Evolutionary conservation across 2,329 filamentous ascomycete species (phyloP).

Genomic region (Didymella keratinophila): DNA sequence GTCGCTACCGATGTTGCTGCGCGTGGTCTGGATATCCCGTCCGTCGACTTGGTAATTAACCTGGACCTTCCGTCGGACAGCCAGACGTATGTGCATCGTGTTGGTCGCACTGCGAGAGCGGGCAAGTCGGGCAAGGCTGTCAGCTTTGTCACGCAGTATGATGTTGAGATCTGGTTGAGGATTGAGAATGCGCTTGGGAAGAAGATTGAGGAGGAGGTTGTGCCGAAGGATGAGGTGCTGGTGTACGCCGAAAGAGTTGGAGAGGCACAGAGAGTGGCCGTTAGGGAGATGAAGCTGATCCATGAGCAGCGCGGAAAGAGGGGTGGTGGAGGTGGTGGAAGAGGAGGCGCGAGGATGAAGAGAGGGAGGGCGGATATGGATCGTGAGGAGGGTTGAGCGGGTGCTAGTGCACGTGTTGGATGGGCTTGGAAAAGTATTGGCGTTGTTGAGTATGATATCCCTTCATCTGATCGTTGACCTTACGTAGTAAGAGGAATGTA

Average conservation of each 20-base stretch:
- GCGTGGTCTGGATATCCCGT: constrained; percentile 89
- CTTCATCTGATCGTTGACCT: neutral
- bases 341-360: constrained; percentile 46
- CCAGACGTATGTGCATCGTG: constrained; percentile 90
- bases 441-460: neutral
- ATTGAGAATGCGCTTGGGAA: constrained; percentile 85
- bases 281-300: constrained; percentile 81
- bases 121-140: constrained; percentile 85
- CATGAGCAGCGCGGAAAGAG: constrained; percentile 70
- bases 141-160: constrained; percentile 85
- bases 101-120: constrained; percentile 86
- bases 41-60: constrained; percentile 88
- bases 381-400: constrained; percentile 69
- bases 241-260: constrained; percentile 78
- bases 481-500: neutral
- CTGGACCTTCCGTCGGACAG: constrained; percentile 83
- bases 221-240: constrained; percentile 84
- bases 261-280: constrained; percentile 82
- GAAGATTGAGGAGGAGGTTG: constrained; percentile 73
- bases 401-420: neutral
- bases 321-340: constrained; percentile 61
- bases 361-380: constrained; percentile 73
- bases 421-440: neutral
- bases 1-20: constrained; percentile 95
- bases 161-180: constrained; percentile 78